Conservation (phyloP, 345 rosid genomes). For the Viola odorata region DNA sequence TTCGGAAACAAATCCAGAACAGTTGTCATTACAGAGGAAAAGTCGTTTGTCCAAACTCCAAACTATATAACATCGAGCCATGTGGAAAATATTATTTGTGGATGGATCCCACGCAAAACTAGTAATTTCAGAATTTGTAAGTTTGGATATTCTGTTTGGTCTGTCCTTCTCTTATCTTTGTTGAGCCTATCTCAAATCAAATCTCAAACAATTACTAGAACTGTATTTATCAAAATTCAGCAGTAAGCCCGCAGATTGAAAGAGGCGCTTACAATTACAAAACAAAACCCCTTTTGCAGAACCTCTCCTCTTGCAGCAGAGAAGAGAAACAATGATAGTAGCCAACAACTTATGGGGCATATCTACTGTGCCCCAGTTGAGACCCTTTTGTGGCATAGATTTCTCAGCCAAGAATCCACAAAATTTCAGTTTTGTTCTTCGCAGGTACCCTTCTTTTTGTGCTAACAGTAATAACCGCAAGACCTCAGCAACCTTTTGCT, state of each 20-base stretch:
- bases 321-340: slow-evolving; percentile 28
- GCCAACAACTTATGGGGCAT: slow-evolving; percentile 35
- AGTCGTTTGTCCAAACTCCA: too few relatives aligned
- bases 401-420: slow-evolving; percentile 30
- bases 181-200: too few relatives aligned
- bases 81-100: too few relatives aligned
- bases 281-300: too few relatives aligned
- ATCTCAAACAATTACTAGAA: too few relatives aligned
- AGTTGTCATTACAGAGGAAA: too few relatives aligned
- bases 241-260: not conserved
- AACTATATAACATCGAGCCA: too few relatives aligned
- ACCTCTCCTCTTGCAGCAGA: too few relatives aligned
- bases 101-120: not conserved
- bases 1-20: too few relatives aligned
- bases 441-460: slow-evolving; percentile 14
- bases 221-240: not conserved
- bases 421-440: slow-evolving; percentile 30
- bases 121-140: not conserved
- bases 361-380: slow-evolving; percentile 30
- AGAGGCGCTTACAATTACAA: too few relatives aligned
- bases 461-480: slow-evolving; percentile 14
- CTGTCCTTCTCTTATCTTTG: not conserved
- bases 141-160: not conserved
- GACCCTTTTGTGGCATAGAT: slow-evolving; percentile 26
- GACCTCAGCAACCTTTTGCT: slow-evolving; percentile 21